phyloP scores from a whole-genome alignment of 2,329 filamentous ascomycete genomes.

The Sporothrix curviconia region DNA sequence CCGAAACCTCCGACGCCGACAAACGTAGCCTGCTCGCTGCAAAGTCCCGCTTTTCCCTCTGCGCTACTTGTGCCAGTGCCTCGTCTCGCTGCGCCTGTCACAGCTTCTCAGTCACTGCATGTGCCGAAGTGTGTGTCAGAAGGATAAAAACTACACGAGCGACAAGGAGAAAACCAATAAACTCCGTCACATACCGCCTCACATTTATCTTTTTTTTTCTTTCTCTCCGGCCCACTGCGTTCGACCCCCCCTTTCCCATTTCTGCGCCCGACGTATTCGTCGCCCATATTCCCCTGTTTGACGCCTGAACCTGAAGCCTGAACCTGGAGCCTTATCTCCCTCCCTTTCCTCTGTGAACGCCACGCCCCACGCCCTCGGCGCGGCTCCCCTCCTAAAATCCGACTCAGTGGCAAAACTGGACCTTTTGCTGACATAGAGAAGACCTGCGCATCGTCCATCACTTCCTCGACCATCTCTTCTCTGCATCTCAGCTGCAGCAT shows the following conservation, averaged over 20 bases:
- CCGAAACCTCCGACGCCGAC: constrained; percentile 6
- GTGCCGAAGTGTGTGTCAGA: constrained; percentile 1
- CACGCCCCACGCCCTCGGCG: constrained; percentile 8
- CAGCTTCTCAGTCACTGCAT: constrained; percentile 4
- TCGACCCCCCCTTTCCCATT: background rate
- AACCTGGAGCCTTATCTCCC: constrained; percentile 7
- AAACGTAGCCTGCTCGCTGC: background rate
- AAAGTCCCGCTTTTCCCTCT: constrained; percentile 7
- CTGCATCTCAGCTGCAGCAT: constrained; percentile 13
- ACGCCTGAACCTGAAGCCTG: no score
- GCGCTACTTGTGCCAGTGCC: background rate
- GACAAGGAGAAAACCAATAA: background rate
- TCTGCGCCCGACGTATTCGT: background rate
- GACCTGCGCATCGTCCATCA: background rate
- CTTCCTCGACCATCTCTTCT: background rate
- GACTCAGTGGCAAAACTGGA: constrained; percentile 14
- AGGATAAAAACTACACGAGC: background rate
- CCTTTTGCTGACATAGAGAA: constrained; percentile 15
- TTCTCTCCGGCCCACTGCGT: constrained; percentile 1
- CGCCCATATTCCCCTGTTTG: background rate
- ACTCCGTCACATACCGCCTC: constrained; percentile 2
- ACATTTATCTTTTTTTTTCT: background rate
- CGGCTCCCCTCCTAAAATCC: constrained; percentile 14
- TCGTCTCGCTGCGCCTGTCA: constrained; percentile 8
- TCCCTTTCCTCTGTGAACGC: constrained; percentile 5